Evolutionary conservation across 179 eudicot species (phyloP).

Genomic region (Silene vulgaris): DNA sequence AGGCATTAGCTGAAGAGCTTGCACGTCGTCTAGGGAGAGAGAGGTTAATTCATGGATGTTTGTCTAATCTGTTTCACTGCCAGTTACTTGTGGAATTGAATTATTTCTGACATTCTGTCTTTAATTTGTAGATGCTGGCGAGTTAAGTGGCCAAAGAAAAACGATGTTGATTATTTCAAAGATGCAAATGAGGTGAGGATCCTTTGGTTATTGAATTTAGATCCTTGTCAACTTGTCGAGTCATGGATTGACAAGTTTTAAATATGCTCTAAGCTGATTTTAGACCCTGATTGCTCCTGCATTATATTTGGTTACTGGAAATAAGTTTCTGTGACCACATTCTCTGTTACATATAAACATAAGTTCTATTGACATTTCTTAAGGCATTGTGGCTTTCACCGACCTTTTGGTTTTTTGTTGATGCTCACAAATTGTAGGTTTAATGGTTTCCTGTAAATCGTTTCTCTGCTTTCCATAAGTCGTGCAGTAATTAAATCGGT

Average conservation of each 20-base stretch:
- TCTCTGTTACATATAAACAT: too few species aligned
- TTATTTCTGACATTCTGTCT: slow-evolving; percentile 7
- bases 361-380: too few species aligned
- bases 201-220: background rate
- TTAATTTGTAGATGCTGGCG: slow-evolving; percentile 76
- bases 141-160: slow-evolving; percentile 84
- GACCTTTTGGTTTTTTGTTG: too few species aligned
- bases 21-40: slow-evolving; percentile 97
- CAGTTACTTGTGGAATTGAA: background rate
- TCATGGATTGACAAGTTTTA: background rate
- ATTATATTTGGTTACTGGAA: too few species aligned
- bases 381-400: too few species aligned
- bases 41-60: slow-evolving; percentile 40
- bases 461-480: too few species aligned
- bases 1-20: slow-evolving; percentile 96
- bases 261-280: too few species aligned
- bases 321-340: too few species aligned
- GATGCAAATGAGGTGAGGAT: slow-evolving; percentile 88
- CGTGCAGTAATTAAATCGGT: too few species aligned
- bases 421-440: too few species aligned
- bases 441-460: too few species aligned
- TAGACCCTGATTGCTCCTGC: background rate
- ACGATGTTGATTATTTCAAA: slow-evolving; percentile 49
- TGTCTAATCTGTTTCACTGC: slow-evolving; percentile 1
- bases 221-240: background rate